A percentile compares a stretch with the other conserved stretches of the same genome.
Evolutionary conservation across 768 basidiomycete species (phyloP).

Genomic region (Amanita jacksonii): DNA sequence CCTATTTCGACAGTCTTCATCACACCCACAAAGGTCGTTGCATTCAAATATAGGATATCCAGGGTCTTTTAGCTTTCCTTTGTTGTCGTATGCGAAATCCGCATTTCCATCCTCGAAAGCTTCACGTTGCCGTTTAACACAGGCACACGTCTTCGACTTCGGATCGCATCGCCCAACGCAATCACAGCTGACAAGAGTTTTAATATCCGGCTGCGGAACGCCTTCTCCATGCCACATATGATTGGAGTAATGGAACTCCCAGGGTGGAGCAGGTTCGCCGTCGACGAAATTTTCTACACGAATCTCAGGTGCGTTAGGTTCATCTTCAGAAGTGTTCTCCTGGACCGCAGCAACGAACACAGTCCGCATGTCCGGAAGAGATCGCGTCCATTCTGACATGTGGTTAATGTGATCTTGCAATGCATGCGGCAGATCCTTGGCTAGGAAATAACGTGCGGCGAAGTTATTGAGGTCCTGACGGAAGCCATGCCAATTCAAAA

Average conservation of each 20-base stretch:
- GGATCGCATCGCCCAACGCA: constrained; percentile 75
- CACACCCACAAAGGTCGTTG: constrained; percentile 73
- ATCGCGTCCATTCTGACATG: constrained; percentile 30
- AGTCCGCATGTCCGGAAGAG: constrained; percentile 32
- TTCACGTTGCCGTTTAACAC: constrained; percentile 46
- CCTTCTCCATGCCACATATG: constrained; percentile 63
- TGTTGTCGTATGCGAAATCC: constrained; percentile 64
- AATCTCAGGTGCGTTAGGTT: constrained; percentile 62
- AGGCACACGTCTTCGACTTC: constrained; percentile 61
- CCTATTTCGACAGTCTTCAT: constrained; percentile 72
- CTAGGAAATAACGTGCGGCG: constrained; percentile 22
- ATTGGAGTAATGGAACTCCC: constrained; percentile 87
- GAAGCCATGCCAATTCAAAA: constrained; percentile 29
- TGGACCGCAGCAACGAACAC: constrained; percentile 60
- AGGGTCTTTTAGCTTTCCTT: constrained; percentile 39
- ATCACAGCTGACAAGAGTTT: constrained; percentile 53
- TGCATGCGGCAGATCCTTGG: constrained; percentile 48
- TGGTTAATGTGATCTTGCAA: constrained; percentile 61
- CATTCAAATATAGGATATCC: constrained; percentile 78
- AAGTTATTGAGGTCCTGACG: constrained; percentile 25
- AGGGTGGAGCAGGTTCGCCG: constrained; percentile 58
- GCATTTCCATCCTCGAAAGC: constrained; percentile 23
- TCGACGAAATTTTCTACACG: constrained; percentile 61
- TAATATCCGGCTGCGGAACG: constrained; percentile 56
- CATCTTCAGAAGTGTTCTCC: constrained; percentile 56